phyloP scores from a whole-genome alignment of 805 yeast genomes.

The Candida ponderosae region DNA sequence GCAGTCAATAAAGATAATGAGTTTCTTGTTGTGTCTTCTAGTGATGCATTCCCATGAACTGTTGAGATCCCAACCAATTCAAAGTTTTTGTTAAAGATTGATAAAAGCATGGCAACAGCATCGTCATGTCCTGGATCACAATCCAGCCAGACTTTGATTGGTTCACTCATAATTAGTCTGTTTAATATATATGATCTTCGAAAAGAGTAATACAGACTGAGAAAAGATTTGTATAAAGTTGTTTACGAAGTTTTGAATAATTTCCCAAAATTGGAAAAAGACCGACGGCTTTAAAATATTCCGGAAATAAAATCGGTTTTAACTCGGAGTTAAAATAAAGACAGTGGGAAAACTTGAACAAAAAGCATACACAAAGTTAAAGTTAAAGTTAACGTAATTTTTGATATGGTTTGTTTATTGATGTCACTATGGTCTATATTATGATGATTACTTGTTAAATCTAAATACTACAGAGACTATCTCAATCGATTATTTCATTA shows the following conservation, averaged over 20 bases:
- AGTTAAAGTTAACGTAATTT: too few species aligned
- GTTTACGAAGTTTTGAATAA: background rate
- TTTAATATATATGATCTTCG: background rate
- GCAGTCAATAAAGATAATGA: conserved; percentile 62
- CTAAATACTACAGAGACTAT: too few species aligned
- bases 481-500: too few species aligned
- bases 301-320: too few species aligned
- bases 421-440: too few species aligned
- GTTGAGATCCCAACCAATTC: conserved; percentile 22
- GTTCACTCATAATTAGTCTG: background rate
- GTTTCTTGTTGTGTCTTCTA: conserved; percentile 58
- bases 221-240: background rate
- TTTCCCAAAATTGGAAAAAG: background rate
- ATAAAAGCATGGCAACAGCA: conserved; percentile 63
- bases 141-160: conserved; percentile 75
- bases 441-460: too few species aligned
- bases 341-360: too few species aligned
- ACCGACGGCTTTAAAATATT: background rate
- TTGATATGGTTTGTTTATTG: too few species aligned
- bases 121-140: conserved; percentile 95
- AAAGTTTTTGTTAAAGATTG: conserved; percentile 47
- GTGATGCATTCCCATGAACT: conserved; percentile 32
- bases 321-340: too few species aligned
- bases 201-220: too few species aligned
- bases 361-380: too few species aligned